Base-by-base conservation (phyloP, 371 early-diverging fungal genomes). In the Mucor saturninus region DNA sequence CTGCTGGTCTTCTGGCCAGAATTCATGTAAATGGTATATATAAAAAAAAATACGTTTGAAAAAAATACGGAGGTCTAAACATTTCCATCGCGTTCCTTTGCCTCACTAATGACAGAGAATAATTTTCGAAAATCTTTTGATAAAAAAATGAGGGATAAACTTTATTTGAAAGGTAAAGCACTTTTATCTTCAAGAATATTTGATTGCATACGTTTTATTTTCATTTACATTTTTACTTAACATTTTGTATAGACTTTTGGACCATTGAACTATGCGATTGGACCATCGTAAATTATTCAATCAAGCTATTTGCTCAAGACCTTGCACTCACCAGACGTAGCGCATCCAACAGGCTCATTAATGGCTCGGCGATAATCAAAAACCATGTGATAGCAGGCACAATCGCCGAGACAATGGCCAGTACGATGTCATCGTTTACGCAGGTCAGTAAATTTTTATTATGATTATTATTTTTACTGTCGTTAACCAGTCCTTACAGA, bases 271-370 rank as follows among this genome's bases (percentile, higher is more conserved):
- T 53, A 53, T 53, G 60, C 53, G 35, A 60, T 31, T 60, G 60
- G 60, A 60, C 60, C 40, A 60, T 60, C 30, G 53, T 53, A 42
- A 60, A 51, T 54, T 61, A 54, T 61, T 46, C 54, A 54, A 14
- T 38, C 43, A 61, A 61, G 39, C 37, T 61, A 46, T 14, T 61
- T 61, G 54, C 61, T 61, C 48, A 61, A 45, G 61, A 61, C 29
- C 61, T 55, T 61, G 48, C 54, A 61, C 0, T 61, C 48, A 49
- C 62, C 56, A 62, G 62, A 45, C 56, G 62, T 62, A 62, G 50
- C 62, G 62, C 62, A 54, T 61, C 62, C 55, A 61, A 61, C n/a
- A 43, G 62, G 39, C 62, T 61, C 62, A 54, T 61, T 61, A 61
- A 46, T 29, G 62, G 54, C 54, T 35, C 62, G 54, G 54, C 54